Percentiles rank a stretch among this genome's conserved stretches.
phyloP scores from a whole-genome alignment of 1,139 yeast genomes.

The Scheffersomyces lignicola region DNA sequence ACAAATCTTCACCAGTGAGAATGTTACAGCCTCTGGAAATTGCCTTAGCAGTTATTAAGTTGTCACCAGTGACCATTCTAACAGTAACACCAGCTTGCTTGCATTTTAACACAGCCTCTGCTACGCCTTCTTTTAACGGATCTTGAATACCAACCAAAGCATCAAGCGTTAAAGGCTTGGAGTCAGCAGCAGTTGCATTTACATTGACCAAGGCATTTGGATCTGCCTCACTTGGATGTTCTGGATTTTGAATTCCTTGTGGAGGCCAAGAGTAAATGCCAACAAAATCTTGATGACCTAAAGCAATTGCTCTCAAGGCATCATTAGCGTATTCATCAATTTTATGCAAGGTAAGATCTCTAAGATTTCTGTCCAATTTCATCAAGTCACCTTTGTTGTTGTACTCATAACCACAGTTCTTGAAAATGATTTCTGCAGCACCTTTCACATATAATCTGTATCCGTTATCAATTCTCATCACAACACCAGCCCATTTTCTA shows the following conservation, averaged over 20 bases:
- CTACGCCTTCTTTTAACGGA: slow-evolving; percentile 90
- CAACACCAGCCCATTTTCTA: slow-evolving; percentile 89
- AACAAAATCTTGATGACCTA: slow-evolving; percentile 73
- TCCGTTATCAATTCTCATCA: slow-evolving; percentile 49
- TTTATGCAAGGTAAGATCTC: slow-evolving; percentile 39
- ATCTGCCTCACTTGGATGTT: slow-evolving; percentile 42
- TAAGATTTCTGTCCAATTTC: slow-evolving; percentile 26
- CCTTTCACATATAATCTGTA: slow-evolving; percentile 81
- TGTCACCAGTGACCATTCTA: slow-evolving; percentile 98
- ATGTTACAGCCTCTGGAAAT: slow-evolving; percentile 88
- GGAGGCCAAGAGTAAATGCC: slow-evolving; percentile 67
- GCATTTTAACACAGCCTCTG: slow-evolving; percentile 82
- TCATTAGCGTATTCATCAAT: slow-evolving; percentile 69
- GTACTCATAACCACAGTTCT: slow-evolving; percentile 50
- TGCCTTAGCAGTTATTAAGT: slow-evolving; percentile 84
- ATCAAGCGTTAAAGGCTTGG: slow-evolving; percentile 50
- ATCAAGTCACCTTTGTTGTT: slow-evolving; percentile 17
- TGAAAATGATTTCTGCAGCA: slow-evolving; percentile 86
- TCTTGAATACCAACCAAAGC: slow-evolving; percentile 90
- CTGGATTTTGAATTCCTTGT: slow-evolving; percentile 28
- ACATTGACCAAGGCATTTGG: slow-evolving; percentile 44
- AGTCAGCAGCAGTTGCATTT: slow-evolving; percentile 25
- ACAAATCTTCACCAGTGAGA: slow-evolving; percentile 51
- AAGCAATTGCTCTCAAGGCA: slow-evolving; percentile 82
- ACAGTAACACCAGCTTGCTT: slow-evolving; percentile 90